phyloP scores from a whole-genome alignment of 768 basidiomycete species.

The Tylopilus sp. region DNA sequence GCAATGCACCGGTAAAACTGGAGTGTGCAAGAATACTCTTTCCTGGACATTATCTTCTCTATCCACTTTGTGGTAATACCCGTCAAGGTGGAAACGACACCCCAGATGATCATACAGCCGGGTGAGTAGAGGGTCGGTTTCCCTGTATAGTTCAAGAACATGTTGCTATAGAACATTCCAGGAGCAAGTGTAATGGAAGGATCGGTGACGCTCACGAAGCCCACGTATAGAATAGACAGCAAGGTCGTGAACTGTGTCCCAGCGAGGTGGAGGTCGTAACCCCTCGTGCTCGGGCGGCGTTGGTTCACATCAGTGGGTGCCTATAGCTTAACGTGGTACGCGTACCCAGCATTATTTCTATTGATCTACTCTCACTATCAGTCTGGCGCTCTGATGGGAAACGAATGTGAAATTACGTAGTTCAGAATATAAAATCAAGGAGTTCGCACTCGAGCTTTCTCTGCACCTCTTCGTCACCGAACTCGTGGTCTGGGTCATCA shows the following conservation, averaged over 20 bases:
- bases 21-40: neutral
- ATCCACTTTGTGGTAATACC: slow-evolving; percentile 31
- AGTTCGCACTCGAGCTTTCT: slow-evolving; percentile 49
- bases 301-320: slow-evolving; percentile 22
- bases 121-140: slow-evolving; percentile 67
- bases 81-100: slow-evolving; percentile 51
- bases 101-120: slow-evolving; percentile 68
- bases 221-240: slow-evolving; percentile 66
- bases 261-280: slow-evolving; percentile 58
- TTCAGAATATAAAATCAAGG: slow-evolving; percentile 40
- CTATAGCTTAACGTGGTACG: neutral
- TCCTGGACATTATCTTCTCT: neutral
- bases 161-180: slow-evolving; percentile 49
- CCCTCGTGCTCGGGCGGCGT: slow-evolving; percentile 67
- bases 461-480: slow-evolving; percentile 46
- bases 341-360: slow-evolving; percentile 65
- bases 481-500: slow-evolving; percentile 38
- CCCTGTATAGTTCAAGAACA: slow-evolving; percentile 65
- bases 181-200: neutral
- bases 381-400: neutral
- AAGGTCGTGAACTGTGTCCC: slow-evolving; percentile 63
- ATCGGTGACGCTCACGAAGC: slow-evolving; percentile 34
- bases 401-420: slow-evolving; percentile 22
- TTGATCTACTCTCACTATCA: slow-evolving; percentile 46
- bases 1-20: slow-evolving; percentile 41